These are phyloP conservation scores for Pistacia vera DNA, from an alignment of 345 rosid genomes.

Conservation along the genomic window DNA sequence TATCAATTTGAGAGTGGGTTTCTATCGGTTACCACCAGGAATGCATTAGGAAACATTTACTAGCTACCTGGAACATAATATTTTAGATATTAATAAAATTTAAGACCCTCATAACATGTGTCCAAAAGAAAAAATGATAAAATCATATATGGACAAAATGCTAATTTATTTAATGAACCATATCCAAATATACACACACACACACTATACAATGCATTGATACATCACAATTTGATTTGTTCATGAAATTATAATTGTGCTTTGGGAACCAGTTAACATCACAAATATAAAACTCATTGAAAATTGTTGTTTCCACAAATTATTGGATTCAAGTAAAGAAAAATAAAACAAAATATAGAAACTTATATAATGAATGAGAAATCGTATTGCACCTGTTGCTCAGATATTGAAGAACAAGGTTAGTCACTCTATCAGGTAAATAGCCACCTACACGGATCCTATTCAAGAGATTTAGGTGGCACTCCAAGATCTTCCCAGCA, in stretches of 20 bases:
- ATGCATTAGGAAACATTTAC: background rate
- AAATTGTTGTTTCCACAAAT: background rate
- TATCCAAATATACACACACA: too few relatives aligned
- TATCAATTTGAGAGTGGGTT: too few relatives aligned
- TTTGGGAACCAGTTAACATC: too few relatives aligned
- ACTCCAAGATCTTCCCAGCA: constrained; percentile 91
- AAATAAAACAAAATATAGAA: background rate
- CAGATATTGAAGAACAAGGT: constrained; percentile 92
- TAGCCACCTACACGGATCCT: constrained; percentile 86
- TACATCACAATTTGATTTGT: too few relatives aligned
- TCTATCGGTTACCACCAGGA: background rate
- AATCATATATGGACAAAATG: background rate
- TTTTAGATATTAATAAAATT: background rate
- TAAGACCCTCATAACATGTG: too few relatives aligned
- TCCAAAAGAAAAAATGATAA: too few relatives aligned
- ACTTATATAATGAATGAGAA: background rate
- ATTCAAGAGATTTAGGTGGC: constrained; percentile 84
- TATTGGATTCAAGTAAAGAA: background rate
- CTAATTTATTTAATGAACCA: too few relatives aligned
- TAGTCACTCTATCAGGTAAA: constrained; percentile 95
- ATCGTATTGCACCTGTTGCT: constrained; percentile 71
- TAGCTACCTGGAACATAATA: background rate
- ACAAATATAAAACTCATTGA: background rate
- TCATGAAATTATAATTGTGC: too few relatives aligned
- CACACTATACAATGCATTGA: too few relatives aligned